Base-by-base conservation (phyloP, 257 asterid genomes). In the Lavandula angustifolia region DNA sequence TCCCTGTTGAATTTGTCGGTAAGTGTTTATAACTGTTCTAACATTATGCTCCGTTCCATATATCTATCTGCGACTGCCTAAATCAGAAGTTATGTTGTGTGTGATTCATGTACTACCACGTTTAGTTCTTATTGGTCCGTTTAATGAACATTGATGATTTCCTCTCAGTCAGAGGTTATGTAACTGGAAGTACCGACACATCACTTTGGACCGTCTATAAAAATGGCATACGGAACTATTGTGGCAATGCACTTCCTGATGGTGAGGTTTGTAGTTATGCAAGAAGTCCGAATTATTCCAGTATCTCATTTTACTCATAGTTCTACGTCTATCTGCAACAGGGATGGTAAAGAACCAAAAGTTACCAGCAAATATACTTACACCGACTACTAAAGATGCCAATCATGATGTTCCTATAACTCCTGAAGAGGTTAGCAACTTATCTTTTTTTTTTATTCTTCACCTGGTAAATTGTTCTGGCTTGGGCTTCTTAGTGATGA, bases 1-100 rank as follows among this genome's bases (percentile, higher is more conserved):
- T 94, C 70, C 96, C 97, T 6, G 90, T 94, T 71, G 99, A 94
- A 78, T 94, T 94, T 74, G 99, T 94, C 42, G 97, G 99, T 94
- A 76, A 82, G 94, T 68, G 53, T 34, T 46, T 74, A 56, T 40
- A 62, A 10, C 29, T 16, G 56, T 32, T 40, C 31, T 51, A 8
- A 11, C 55, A 47, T 52, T 47, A 51, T 64, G 22, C 53, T 54
- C 18, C 29, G 11, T 49, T 48, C 1, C 14, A 8, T 60, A 42
- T 7, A 31, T 12, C 72, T 63, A 22, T 13, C 13, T 37, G 11
- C 64, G 31, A 22, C n/a, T 46, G 16, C 53, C 47, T 53, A 40
- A 32, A 42, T 48, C 31, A 9, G 12, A 58, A 50, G 53, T 72
- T 52, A 60, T 57, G 33, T 48, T 38, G 16, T 29, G 8, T 6